phyloP scores from a whole-genome alignment of 208 protist species.

The Leishmania martiniquensis region DNA sequence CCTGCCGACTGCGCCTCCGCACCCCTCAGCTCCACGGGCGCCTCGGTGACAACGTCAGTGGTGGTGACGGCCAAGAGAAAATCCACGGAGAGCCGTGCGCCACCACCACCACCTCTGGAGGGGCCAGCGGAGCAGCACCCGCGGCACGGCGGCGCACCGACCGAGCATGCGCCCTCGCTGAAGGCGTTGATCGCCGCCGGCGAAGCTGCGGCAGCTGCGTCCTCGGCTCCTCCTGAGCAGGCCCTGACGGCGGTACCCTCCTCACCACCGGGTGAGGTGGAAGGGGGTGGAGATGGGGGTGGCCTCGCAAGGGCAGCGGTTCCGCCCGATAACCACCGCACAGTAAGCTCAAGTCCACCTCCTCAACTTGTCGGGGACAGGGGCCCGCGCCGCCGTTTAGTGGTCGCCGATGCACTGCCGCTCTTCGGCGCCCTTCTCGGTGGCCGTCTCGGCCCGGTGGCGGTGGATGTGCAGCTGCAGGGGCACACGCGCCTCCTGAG shows the following conservation, averaged over 20 bases:
- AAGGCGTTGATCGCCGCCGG: neutral
- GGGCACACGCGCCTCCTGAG: constrained; percentile 38
- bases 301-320: neutral
- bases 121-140: neutral
- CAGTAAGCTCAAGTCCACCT: neutral
- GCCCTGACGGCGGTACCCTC: neutral
- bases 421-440: constrained; percentile 47
- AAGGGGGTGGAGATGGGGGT: neutral
- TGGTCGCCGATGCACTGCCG: constrained; percentile 47
- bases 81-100: neutral
- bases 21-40: neutral
- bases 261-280: neutral
- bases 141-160: neutral
- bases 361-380: neutral
- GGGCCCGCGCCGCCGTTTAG: neutral
- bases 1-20: neutral
- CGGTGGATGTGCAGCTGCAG: constrained; percentile 63
- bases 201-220: neutral
- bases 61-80: neutral
- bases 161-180: neutral
- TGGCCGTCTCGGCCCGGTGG: constrained; percentile 60
- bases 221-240: neutral
- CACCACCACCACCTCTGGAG: neutral
- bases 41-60: neutral
- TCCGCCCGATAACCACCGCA: neutral